Conservation (phyloP, 345 rosid species). For the Aurinia saxatilis region DNA sequence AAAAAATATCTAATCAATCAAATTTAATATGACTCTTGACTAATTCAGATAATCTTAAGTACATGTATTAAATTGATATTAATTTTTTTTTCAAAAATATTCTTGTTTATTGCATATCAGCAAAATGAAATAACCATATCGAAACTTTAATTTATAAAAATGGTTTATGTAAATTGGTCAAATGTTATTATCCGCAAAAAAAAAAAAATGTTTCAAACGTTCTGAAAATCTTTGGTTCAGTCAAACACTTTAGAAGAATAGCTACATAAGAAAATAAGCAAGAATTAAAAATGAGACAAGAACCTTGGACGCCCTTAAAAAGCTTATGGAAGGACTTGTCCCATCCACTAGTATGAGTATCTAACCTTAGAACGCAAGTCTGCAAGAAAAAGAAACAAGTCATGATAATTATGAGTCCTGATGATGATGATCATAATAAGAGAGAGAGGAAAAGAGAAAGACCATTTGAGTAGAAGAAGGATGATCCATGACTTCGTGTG, state of each 20-base stretch:
- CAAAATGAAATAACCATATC: too few species aligned
- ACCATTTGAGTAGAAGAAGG: constrained; percentile 11
- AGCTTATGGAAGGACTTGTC: constrained; percentile 18
- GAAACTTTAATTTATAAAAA: neutral
- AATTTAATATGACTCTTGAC: too few species aligned
- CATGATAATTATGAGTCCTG: neutral
- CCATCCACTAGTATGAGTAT: constrained; percentile 19
- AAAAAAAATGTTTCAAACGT: too few species aligned
- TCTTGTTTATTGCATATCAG: too few species aligned
- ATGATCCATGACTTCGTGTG: neutral
- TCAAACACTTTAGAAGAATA: neutral
- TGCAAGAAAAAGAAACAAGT: constrained; percentile 14
- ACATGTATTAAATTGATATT: too few species aligned
- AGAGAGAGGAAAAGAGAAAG: neutral
- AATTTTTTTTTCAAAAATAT: too few species aligned
- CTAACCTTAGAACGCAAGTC: constrained; percentile 14
- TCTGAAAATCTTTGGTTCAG: neutral
- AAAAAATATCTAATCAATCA: too few species aligned
- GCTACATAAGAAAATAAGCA: neutral
- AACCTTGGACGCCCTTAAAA: constrained; percentile 12
- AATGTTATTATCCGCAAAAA: too few species aligned
- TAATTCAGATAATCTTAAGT: too few species aligned
- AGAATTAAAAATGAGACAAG: neutral
- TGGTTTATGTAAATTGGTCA: too few species aligned
- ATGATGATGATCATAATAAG: neutral